Percentiles rank a stretch among this genome's conserved stretches.
phyloP scores from a whole-genome alignment of 768 basidiomycete species.

The Tylopilus subfusipes region DNA sequence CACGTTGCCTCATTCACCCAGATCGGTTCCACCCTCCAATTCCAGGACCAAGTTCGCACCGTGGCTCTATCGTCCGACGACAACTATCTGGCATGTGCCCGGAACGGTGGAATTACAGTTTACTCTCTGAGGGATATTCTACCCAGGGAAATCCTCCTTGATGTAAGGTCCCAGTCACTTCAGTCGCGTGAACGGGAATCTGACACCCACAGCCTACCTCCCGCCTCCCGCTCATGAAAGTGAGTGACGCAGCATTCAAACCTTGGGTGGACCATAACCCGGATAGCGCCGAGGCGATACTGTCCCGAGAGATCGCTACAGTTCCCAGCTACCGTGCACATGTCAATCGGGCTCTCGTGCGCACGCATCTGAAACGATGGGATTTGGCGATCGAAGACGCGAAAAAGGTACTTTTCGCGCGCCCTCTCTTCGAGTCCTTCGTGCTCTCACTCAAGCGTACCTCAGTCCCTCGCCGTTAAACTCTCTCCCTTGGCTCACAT shows the following conservation, averaged over 20 bases:
- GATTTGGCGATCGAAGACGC: background rate
- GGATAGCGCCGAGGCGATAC: background rate
- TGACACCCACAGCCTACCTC: background rate
- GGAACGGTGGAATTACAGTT: background rate
- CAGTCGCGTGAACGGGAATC: background rate
- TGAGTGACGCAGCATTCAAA: background rate
- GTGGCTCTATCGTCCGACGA: background rate
- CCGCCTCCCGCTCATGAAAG: background rate
- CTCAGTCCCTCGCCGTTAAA: background rate
- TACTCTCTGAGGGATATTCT: too few species aligned
- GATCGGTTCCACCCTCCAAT: background rate
- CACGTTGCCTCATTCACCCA: background rate
- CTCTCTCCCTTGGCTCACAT: background rate
- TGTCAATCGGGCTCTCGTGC: constrained; percentile 1
- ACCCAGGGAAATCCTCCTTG: background rate
- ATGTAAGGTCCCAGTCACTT: background rate
- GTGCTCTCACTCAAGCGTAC: background rate
- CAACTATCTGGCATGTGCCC: background rate
- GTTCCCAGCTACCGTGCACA: background rate
- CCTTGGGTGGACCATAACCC: background rate
- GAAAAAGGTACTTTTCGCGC: background rate
- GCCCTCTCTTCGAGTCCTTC: background rate
- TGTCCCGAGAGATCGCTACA: background rate
- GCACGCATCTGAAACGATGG: background rate
- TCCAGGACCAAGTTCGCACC: background rate